Percentiles rank a stretch among this genome's conserved stretches.
These are phyloP conservation scores for Solanum hybrid DNA, from an alignment of 305 asterid genomes.

Conservation along the genomic window DNA sequence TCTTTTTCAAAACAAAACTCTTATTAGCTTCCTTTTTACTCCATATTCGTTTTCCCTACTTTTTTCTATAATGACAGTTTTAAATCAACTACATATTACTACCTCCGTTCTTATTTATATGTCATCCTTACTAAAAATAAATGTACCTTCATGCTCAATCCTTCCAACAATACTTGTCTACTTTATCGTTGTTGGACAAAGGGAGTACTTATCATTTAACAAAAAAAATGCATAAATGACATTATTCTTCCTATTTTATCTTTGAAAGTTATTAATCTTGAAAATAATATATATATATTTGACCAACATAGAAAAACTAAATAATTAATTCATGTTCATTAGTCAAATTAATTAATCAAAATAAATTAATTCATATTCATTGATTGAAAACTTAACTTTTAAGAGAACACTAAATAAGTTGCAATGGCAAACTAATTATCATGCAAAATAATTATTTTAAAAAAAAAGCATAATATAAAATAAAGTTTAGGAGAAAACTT, in stretches of 20 bases:
- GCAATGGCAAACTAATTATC: background rate
- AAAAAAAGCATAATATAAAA: too few relatives aligned
- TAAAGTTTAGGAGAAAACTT: slow-evolving; percentile 8
- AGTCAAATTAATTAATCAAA: background rate
- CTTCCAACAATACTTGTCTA: background rate
- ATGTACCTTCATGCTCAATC: too few relatives aligned
- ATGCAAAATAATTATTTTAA: background rate
- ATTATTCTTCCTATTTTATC: background rate
- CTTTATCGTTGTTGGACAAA: too few relatives aligned
- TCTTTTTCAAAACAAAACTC: background rate
- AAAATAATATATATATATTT: too few relatives aligned
- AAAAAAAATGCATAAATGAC: background rate
- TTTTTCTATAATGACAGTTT: background rate
- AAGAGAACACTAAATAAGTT: too few relatives aligned
- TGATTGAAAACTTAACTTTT: background rate
- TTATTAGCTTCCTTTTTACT: background rate
- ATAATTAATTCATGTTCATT: too few relatives aligned
- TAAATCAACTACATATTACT: background rate
- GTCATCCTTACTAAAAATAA: background rate
- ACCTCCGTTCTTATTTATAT: background rate
- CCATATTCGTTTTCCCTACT: background rate
- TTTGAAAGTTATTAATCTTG: background rate
- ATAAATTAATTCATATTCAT: too few relatives aligned
- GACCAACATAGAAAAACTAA: background rate
- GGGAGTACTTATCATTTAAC: background rate